Conservation (phyloP, 2,329 filamentous ascomycete species). For the Blumeria graminis region DNA sequence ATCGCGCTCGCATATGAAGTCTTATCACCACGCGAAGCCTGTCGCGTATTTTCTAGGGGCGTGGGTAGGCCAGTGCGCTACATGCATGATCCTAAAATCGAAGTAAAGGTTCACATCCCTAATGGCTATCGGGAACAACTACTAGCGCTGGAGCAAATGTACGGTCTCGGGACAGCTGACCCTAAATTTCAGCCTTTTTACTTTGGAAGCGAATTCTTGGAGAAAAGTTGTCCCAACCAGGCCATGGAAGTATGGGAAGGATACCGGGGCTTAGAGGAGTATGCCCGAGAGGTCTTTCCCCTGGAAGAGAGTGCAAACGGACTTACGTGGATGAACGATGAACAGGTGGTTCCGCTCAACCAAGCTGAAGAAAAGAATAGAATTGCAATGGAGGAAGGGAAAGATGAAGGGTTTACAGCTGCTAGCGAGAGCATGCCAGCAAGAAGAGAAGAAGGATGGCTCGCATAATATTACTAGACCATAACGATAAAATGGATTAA, state of each 20-base stretch:
- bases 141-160: slow-evolving; percentile 38
- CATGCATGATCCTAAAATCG: slow-evolving; percentile 44
- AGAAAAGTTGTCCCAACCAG: slow-evolving; percentile 42
- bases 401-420: slow-evolving; percentile 13
- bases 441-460: slow-evolving; percentile 14
- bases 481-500: too few species aligned
- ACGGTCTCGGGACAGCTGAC: slow-evolving; percentile 23
- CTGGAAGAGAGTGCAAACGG: slow-evolving; percentile 90
- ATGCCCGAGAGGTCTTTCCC: slow-evolving; percentile 79
- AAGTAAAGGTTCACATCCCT: slow-evolving; percentile 68
- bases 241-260: slow-evolving; percentile 78
- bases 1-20: slow-evolving; percentile 82
- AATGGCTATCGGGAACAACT: slow-evolving; percentile 75
- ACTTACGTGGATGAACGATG: slow-evolving; percentile 58
- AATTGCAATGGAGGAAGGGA: slow-evolving; percentile 23
- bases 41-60: slow-evolving; percentile 53
- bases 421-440: slow-evolving; percentile 12
- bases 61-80: slow-evolving; percentile 60
- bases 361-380: slow-evolving; percentile 9
- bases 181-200: slow-evolving; percentile 31
- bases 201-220: slow-evolving; percentile 32
- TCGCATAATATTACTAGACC: slow-evolving; percentile 8
- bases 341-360: slow-evolving; percentile 10
- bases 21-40: slow-evolving; percentile 62
- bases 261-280: slow-evolving; percentile 75